A percentile compares a stretch with the other conserved stretches of the same genome.
These are phyloP conservation scores for Ilex paraguariensis DNA, from an alignment of 305 asterid species.

Conservation along the genomic window DNA sequence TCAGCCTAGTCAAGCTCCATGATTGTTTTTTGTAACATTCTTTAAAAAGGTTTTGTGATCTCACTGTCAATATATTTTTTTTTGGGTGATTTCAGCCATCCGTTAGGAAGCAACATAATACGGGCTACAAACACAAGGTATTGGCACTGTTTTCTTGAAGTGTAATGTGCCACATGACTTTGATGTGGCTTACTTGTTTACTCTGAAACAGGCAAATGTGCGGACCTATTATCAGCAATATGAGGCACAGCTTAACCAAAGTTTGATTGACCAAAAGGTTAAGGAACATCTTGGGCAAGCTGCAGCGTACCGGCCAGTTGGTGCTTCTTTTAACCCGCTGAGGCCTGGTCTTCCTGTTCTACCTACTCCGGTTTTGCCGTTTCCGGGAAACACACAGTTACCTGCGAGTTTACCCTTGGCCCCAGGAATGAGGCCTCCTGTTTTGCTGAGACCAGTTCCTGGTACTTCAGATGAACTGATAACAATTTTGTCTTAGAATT, in stretches of 20 bases:
- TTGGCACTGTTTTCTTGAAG: not conserved
- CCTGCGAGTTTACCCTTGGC: conserved; percentile 37
- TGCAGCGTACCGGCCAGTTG: conserved; percentile 66
- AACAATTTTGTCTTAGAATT: no score
- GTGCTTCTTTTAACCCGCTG: conserved; percentile 47
- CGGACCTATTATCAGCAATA: conserved; percentile 86
- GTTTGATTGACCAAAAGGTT: conserved; percentile 88
- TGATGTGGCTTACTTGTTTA: conserved; percentile 2
- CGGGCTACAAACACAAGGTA: conserved; percentile 99
- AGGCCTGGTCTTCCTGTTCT: conserved; percentile 75
- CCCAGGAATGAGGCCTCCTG: conserved; percentile 73
- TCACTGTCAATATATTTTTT: not conserved
- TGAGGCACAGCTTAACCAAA: conserved; percentile 92
- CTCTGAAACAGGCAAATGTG: conserved; percentile 70
- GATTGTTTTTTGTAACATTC: no score
- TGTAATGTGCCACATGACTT: not conserved
- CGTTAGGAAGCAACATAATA: conserved; percentile 92
- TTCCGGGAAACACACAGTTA: conserved; percentile 48
- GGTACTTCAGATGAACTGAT: conserved; percentile 53
- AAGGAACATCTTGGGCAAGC: conserved; percentile 79
- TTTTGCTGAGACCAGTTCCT: conserved; percentile 73
- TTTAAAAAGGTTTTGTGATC: no score
- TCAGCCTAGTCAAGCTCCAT: no score
- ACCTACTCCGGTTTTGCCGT: conserved; percentile 39
- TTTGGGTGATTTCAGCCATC: conserved; percentile 68